Base-by-base conservation (phyloP, 139 green algal genomes). In the Trebouxia sp. region DNA sequence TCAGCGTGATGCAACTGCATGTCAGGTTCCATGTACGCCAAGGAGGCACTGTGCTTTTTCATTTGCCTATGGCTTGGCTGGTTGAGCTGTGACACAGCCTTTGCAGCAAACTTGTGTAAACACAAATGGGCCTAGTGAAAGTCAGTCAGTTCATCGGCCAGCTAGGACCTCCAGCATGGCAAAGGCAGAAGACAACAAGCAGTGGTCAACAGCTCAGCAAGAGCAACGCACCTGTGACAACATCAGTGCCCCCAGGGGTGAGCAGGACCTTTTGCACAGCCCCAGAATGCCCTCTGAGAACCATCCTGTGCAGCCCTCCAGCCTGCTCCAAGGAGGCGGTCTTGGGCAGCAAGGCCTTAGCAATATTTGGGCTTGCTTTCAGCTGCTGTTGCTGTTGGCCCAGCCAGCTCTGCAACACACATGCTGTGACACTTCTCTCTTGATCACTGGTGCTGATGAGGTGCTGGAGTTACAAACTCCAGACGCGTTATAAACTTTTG, bases 301-400 rank as follows among this genome's bases (percentile, higher is more conserved):
- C 88, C 80, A 97, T 92, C n/a, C 93, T 82, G 51, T 94, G 90
- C 75, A 93, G 83, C 22, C 93, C 92, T 4, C 93, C 93, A 8
- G 92, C 94, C 79, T 97, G 94, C 78, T 91, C 84, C 12, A 97
- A 83, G 48, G 85, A 93, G 30, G 92, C 84, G 2, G 88, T 91
- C 1, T 83, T 83, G 0, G 87, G 86, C 70, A 91, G 65, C 35
- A 97, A 85, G 81, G 62, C 62, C 9, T 37, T 35, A 6, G 62
- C 35, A 28, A 45, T 72, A 8, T 72, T 72, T 32, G 32, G 42
- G 62, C 62, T 72, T 26, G 62, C 62, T 12, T 15, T 32, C 62
- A 72, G 42, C 62, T 72, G 62, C 62, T 72, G 32, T 35, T 78
- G 69, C 56, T 74, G 80, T 32, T 38, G 30, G 48, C 55, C 32